phyloP scores from a whole-genome alignment of 2,329 filamentous ascomycete species.

The Hypoxylon sp. region DNA sequence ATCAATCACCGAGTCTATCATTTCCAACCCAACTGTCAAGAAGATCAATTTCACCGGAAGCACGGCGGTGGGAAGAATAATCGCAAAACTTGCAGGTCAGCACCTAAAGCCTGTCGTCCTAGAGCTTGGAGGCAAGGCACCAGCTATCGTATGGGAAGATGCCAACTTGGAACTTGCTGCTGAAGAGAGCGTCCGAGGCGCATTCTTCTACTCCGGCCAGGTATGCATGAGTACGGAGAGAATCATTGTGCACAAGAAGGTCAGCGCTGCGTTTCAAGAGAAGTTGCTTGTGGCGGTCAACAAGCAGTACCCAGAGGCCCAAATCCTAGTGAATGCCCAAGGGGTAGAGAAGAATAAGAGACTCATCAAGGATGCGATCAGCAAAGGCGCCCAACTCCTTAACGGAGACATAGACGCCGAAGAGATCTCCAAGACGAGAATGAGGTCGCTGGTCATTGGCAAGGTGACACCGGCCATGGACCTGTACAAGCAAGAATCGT shows the following conservation, averaged over 20 bases:
- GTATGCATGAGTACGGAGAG: constrained; percentile 76
- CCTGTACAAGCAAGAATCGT: constrained; percentile 70
- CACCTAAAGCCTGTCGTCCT: constrained; percentile 73
- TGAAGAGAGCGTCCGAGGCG: constrained; percentile 63
- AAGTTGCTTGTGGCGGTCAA: constrained; percentile 43
- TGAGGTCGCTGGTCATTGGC: constrained; percentile 68
- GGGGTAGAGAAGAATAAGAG: constrained; percentile 45
- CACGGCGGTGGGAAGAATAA: constrained; percentile 69
- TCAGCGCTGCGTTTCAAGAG: constrained; percentile 61
- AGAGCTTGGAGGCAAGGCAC: constrained; percentile 76
- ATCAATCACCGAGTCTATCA: constrained; percentile 66
- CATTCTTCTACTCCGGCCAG: constrained; percentile 70
- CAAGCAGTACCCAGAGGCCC: constrained; percentile 43
- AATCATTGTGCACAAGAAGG: constrained; percentile 67
- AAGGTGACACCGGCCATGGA: constrained; percentile 72
- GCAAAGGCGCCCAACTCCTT: constrained; percentile 65
- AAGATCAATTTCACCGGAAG: constrained; percentile 78
- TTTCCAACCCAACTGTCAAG: constrained; percentile 67
- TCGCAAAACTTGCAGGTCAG: constrained; percentile 69
- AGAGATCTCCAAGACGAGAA: constrained; percentile 50
- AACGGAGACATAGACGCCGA: constrained; percentile 55
- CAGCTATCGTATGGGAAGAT: constrained; percentile 72
- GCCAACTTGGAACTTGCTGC: constrained; percentile 71
- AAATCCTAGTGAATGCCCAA: constrained; percentile 42
- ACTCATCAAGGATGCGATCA: constrained; percentile 63